Evolutionary conservation across 768 basidiomycete species (phyloP).

Genomic region (Coprinellus aureogranulatus): DNA sequence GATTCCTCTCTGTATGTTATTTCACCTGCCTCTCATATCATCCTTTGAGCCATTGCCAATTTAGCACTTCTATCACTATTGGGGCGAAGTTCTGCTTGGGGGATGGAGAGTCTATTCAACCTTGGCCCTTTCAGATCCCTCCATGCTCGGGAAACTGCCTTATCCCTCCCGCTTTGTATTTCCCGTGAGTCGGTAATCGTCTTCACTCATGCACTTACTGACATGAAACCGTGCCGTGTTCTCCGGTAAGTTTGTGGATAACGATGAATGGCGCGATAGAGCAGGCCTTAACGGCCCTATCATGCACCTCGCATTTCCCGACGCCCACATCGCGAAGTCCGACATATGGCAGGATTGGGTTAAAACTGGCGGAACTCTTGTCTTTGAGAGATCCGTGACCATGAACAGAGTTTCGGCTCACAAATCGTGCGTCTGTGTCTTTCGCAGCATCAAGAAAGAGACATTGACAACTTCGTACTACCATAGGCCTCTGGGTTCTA

Average conservation of each 20-base stretch:
- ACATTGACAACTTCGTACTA: not conserved
- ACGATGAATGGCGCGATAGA: constrained; percentile 54
- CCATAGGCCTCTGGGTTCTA: constrained; percentile 22
- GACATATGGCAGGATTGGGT: constrained; percentile 65
- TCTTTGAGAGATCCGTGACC: constrained; percentile 61
- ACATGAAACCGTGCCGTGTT: too few relatives aligned
- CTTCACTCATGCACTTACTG: too few relatives aligned
- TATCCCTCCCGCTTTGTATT: too few relatives aligned
- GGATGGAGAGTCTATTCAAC: constrained; percentile 39
- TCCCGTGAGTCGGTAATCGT: constrained; percentile 3
- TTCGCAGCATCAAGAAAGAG: too few relatives aligned
- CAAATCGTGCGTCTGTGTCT: constrained; percentile 28
- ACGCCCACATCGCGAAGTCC: constrained; percentile 51
- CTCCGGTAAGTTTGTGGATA: constrained; percentile 14
- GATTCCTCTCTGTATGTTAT: constrained; percentile 22
- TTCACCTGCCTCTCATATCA: not conserved
- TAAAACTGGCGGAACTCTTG: constrained; percentile 43
- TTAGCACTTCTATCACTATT: constrained; percentile 48
- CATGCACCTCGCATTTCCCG: constrained; percentile 64
- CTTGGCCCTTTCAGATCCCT: constrained; percentile 13
- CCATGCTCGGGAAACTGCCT: not conserved
- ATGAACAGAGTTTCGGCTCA: constrained; percentile 66
- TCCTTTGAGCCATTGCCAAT: not conserved
- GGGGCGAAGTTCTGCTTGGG: constrained; percentile 46
- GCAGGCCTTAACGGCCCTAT: constrained; percentile 63